Evolutionary conservation across 768 basidiomycete genomes (phyloP).

Genomic region (Mycena venus): DNA sequence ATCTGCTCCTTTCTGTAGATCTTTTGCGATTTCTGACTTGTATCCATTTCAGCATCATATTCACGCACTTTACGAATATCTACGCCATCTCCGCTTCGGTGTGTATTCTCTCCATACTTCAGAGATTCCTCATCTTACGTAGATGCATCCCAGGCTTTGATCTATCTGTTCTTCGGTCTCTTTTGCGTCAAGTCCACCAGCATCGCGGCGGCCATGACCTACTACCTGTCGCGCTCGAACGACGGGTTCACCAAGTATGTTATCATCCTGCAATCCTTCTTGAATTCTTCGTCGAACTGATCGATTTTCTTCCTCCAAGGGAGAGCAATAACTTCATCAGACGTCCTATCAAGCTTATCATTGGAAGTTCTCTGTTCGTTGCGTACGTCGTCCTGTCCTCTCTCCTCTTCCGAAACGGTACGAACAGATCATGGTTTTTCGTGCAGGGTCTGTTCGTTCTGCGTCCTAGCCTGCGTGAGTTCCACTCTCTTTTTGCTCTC

Average conservation of each 20-base stretch:
- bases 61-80: conserved; percentile 19
- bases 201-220: conserved; percentile 8
- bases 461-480: conserved; percentile 11
- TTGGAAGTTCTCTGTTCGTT: conserved; percentile 5
- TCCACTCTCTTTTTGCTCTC: not conserved
- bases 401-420: not conserved
- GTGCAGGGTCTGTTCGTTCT: conserved; percentile 6
- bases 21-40: not conserved
- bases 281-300: no score
- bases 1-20: not conserved
- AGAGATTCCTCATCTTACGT: not conserved
- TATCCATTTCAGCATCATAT: conserved; percentile 1
- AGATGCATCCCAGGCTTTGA: not conserved
- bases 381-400: not conserved
- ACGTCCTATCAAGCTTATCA: not conserved
- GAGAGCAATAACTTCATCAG: not conserved
- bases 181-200: conserved; percentile 17
- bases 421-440: no score
- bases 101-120: not conserved
- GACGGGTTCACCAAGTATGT: not conserved
- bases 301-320: no score
- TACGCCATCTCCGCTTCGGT: conserved; percentile 18
- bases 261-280: not conserved
- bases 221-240: not conserved
- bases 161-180: conserved; percentile 20